Evolutionary conservation across 2,329 filamentous ascomycete genomes (phyloP).

Genomic region (Graphium sp.): DNA sequence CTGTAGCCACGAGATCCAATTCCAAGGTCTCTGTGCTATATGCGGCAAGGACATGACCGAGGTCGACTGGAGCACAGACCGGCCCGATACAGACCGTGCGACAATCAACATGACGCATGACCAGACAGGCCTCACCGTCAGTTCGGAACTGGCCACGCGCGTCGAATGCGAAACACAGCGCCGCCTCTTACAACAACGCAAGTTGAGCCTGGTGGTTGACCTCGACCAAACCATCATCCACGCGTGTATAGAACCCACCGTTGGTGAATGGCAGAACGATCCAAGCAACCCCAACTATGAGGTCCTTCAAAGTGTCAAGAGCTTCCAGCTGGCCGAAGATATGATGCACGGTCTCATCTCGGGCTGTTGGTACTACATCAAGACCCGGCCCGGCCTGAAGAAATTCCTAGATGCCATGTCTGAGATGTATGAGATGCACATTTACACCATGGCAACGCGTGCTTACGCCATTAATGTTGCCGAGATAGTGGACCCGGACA

Average conservation of each 20-base stretch:
- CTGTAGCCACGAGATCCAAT: conserved; percentile 83
- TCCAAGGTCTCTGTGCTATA: conserved; percentile 73
- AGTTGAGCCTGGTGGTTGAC: conserved; percentile 89
- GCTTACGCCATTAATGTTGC: conserved; percentile 91
- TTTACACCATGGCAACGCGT: conserved; percentile 97
- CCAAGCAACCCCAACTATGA: conserved; percentile 78
- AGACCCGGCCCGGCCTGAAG: conserved; percentile 74
- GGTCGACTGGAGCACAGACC: conserved; percentile 67
- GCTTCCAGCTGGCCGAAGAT: conserved; percentile 82
- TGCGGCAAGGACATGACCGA: conserved; percentile 96
- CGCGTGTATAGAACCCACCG: conserved; percentile 88
- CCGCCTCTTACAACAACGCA: conserved; percentile 62
- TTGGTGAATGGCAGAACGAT: conserved; percentile 90
- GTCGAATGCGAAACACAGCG: conserved; percentile 78
- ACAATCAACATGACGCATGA: conserved; percentile 93
- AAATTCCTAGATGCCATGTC: conserved; percentile 67
- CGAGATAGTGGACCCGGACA: conserved; percentile 79
- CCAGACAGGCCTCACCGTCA: conserved; percentile 74
- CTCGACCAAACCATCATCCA: conserved; percentile 98
- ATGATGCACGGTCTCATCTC: conserved; percentile 49
- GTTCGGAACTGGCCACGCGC: conserved; percentile 59
- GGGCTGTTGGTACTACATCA: conserved; percentile 96
- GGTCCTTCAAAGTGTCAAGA: conserved; percentile 73
- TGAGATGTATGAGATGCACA: conserved; percentile 80
- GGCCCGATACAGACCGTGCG: conserved; percentile 66